A percentile compares a stretch with the other conserved stretches of the same genome.
Conservation (phyloP, 1,139 yeast species). For the Nematodospora anomalae region DNA sequence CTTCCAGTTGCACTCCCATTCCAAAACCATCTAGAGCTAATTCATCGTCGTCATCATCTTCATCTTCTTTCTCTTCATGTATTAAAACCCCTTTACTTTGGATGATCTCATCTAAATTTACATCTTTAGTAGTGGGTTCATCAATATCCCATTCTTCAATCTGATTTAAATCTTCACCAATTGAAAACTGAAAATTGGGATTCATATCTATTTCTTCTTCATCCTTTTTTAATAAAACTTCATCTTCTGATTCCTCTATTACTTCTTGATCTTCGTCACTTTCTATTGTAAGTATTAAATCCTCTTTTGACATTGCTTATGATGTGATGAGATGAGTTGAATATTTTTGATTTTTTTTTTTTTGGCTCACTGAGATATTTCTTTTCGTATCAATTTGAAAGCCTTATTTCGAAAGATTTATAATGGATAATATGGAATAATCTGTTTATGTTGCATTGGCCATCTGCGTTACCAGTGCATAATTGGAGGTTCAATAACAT, state of each 20-base stretch:
- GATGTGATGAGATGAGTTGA: constrained; percentile 10
- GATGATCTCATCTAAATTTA: constrained; percentile 84
- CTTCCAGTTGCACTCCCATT: constrained; percentile 23
- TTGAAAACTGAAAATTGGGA: constrained; percentile 67
- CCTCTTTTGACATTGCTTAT: constrained; percentile 12
- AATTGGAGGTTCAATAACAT: too few relatives aligned
- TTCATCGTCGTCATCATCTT: constrained; percentile 28
- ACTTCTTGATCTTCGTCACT: constrained; percentile 42
- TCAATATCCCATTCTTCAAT: constrained; percentile 86
- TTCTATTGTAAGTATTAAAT: constrained; percentile 17
- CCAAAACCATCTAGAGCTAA: constrained; percentile 6
- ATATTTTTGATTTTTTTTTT: too few relatives aligned
- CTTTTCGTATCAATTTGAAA: too few relatives aligned
- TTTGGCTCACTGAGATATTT: too few relatives aligned
- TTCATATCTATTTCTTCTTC: constrained; percentile 55
- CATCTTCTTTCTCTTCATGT: constrained; percentile 35
- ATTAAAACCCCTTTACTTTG: constrained; percentile 77
- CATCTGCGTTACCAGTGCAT: too few relatives aligned
- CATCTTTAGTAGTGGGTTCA: constrained; percentile 49
- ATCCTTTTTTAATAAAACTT: constrained; percentile 26
- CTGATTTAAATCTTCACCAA: constrained; percentile 50
- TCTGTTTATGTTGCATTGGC: too few relatives aligned
- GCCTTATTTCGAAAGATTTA: too few relatives aligned
- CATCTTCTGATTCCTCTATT: constrained; percentile 19
- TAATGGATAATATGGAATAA: too few relatives aligned